A percentile compares a stretch with the other conserved stretches of the same genome.
Evolutionary conservation across 116 monocot species (phyloP).

Genomic region (Papilionanthe hybrid): DNA sequence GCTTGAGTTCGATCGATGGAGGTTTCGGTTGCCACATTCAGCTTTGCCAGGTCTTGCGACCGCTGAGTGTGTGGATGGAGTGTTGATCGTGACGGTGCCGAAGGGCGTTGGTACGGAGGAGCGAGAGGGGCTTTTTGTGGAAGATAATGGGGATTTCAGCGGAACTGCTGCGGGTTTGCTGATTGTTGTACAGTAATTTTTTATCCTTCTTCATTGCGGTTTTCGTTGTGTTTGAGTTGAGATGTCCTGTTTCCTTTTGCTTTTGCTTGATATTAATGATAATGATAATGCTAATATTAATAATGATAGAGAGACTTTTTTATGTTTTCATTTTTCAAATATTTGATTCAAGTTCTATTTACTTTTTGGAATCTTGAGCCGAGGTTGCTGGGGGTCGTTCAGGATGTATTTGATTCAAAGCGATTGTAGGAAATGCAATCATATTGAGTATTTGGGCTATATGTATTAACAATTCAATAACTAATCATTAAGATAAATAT

Average conservation of each 20-base stretch:
- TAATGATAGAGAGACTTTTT: no score
- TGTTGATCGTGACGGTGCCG: conserved; percentile 60
- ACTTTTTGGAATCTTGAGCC: no score
- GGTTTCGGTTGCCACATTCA: conserved; percentile 60
- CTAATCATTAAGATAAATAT: no score
- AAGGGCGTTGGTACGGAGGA: conserved; percentile 28
- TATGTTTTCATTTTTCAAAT: no score
- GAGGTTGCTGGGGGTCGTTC: no score
- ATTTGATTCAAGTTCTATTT: no score
- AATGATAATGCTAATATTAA: no score
- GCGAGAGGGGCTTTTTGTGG: background rate
- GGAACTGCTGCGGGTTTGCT: conserved; percentile 26
- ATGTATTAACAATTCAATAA: no score
- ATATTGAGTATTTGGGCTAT: no score
- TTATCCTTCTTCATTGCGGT: background rate
- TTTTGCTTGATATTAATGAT: background rate
- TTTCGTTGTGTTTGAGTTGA: background rate
- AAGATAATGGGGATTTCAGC: conserved; percentile 4
- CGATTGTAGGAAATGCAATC: no score
- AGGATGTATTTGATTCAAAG: no score
- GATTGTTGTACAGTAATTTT: conserved; percentile 37
- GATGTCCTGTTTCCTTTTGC: background rate
- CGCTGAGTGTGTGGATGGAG: conserved; percentile 40
- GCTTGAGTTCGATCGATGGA: conserved; percentile 60
- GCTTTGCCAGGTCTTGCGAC: conserved; percentile 50